A percentile compares a stretch with the other conserved stretches of the same genome.
These are phyloP conservation scores for Cyclanthera cordifolia DNA, from an alignment of 306 rosid genomes.

Conservation along the genomic window DNA sequence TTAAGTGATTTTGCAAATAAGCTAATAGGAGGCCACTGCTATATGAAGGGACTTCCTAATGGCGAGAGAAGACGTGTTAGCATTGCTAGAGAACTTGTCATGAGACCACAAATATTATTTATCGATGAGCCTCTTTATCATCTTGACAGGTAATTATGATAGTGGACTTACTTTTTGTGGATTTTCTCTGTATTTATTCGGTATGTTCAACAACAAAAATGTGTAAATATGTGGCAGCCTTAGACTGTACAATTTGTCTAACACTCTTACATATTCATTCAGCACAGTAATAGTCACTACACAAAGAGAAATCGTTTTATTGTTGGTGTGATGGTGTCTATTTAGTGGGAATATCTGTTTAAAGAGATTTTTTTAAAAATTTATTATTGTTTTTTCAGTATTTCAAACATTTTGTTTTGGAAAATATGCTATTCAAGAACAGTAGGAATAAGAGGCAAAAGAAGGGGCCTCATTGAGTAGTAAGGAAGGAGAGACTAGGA, in stretches of 20 bases:
- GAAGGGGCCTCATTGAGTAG: background rate
- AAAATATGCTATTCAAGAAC: background rate
- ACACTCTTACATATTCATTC: background rate
- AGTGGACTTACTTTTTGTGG: background rate
- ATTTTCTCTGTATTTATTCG: background rate
- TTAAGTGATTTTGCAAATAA: conserved; percentile 79
- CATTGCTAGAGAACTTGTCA: conserved; percentile 95
- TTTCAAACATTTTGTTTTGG: background rate
- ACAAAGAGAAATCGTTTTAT: background rate
- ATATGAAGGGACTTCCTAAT: conserved; percentile 89
- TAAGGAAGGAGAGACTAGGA: background rate
- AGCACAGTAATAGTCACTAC: background rate
- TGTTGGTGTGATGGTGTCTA: background rate
- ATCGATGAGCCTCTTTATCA: conserved; percentile 93
- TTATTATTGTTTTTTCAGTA: background rate
- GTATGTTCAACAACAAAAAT: background rate
- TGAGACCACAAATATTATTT: conserved; percentile 86
- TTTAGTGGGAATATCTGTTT: background rate
- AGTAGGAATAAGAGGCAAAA: background rate
- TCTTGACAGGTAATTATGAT: conserved; percentile 60
- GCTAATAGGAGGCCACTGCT: conserved; percentile 90
- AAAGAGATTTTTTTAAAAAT: background rate
- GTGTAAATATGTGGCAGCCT: background rate
- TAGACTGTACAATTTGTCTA: background rate
- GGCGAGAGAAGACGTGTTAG: conserved; percentile 91